Conservation (phyloP, 2,329 filamentous ascomycete genomes). For the Alternaria atra region DNA sequence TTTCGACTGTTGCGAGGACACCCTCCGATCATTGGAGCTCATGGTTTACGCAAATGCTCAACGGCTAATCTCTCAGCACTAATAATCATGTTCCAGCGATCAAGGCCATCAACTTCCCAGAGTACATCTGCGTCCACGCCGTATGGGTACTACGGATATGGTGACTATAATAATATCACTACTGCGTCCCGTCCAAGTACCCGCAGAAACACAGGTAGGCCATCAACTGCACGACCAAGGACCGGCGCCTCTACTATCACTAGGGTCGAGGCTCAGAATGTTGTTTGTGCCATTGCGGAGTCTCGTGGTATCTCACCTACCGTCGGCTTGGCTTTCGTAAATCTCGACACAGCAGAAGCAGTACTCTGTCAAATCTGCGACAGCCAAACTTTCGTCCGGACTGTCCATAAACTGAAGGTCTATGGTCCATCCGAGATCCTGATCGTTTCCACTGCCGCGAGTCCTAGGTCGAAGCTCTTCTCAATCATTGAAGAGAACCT, state of each 20-base stretch:
- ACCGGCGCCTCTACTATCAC: conserved; percentile 67
- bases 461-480: conserved; percentile 76
- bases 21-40: conserved; percentile 1
- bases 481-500: conserved; percentile 78
- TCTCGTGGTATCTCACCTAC: conserved; percentile 86
- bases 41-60: conserved; percentile 21
- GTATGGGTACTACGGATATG: conserved; percentile 47
- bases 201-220: conserved; percentile 46
- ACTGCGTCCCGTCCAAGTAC: conserved; percentile 48
- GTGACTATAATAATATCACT: conserved; percentile 49
- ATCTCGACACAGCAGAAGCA: conserved; percentile 83
- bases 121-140: conserved; percentile 44
- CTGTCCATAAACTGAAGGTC: conserved; percentile 84
- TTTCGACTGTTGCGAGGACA: not conserved
- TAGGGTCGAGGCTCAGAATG: conserved; percentile 68
- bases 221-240: conserved; percentile 59
- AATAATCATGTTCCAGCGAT: conserved; percentile 38
- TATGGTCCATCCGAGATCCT: conserved; percentile 82
- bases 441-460: conserved; percentile 76
- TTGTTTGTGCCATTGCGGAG: conserved; percentile 89
- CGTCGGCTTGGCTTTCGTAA: conserved; percentile 86
- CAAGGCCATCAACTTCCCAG: conserved; percentile 40
- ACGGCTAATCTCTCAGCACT: conserved; percentile 31
- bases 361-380: conserved; percentile 92
- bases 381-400: conserved; percentile 89